Evolutionary conservation across 1,139 yeast genomes (phyloP), one percentile per base, ranked within the genome.

Genomic region (Suhomyces chickasaworum): DNA sequence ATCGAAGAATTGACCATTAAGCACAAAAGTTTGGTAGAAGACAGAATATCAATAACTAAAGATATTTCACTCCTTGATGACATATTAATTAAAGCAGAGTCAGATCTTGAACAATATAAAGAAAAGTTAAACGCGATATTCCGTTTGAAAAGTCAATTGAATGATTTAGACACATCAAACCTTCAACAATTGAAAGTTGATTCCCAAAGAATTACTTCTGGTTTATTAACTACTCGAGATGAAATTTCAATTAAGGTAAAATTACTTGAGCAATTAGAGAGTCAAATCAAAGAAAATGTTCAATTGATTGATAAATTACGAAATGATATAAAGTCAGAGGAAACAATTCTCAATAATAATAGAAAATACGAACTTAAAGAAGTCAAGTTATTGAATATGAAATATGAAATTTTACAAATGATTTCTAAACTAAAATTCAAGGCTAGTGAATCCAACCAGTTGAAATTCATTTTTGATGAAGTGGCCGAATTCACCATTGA

Each of bases 1-100:
- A 54, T 72, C 32, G 60, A 60, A 21, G 78, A 72, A 41, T 59
- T 78, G 33, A 60, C 64, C 25, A 61, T 59, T 33, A 71, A 65
- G 48, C 52, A 58, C 32, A 58, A 59, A 16, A 51, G 47, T 6
- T 59, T 75, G 23, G 53, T 54, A 18, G 54, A 61, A 12, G 74
- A 71, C 51, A 63, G 61, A 41, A 50, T 41, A 2, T 56, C 51
- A 8, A 48, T 73, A 8, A 46, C 56, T 6, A 40, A 48, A 3
- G 65, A 65, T 37, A 54, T 74, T 17, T 49, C 50, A 12, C 35
- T 44, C 8, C 47, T 70, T 1, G 59, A 65, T 29, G 48, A 42
- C 0, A 44, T 60, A 3, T 49, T 50, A 35, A 50, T 50, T 2
- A 47, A 48, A 13, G 55, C 64, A 4, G 53, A 47, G 20, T 39